phyloP scores from a whole-genome alignment of 495 filamentous ascomycete species.

The Endocarpon pusillum region DNA sequence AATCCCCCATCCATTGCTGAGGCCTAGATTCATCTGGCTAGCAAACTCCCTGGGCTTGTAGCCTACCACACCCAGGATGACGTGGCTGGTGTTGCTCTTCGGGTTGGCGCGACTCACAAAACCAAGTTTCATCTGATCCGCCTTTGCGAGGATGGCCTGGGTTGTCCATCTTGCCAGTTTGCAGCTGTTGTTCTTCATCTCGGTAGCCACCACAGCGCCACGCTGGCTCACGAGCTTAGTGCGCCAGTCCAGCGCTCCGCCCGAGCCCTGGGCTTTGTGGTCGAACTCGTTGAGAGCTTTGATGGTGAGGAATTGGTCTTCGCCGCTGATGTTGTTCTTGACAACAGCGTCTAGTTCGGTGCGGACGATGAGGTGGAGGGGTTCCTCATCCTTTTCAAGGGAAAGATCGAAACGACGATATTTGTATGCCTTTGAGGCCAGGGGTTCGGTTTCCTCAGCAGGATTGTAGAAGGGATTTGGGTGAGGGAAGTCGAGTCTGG shows the following conservation, averaged over 20 bases:
- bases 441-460: slow-evolving; percentile 75
- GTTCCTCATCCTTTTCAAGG: slow-evolving; percentile 77
- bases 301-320: slow-evolving; percentile 77
- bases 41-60: slow-evolving; percentile 97
- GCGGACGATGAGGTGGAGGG: slow-evolving; percentile 77
- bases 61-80: slow-evolving; percentile 86
- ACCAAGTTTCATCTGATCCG: slow-evolving; percentile 95
- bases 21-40: slow-evolving; percentile 89
- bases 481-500: slow-evolving; percentile 65
- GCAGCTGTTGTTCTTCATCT: slow-evolving; percentile 99
- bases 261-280: slow-evolving; percentile 85
- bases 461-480: slow-evolving; percentile 97
- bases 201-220: slow-evolving; percentile 93
- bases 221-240: slow-evolving; percentile 81
- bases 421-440: slow-evolving; percentile 92
- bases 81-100: slow-evolving; percentile 73
- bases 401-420: slow-evolving; percentile 93
- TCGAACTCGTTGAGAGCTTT: slow-evolving; percentile 99
- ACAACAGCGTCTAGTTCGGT: slow-evolving; percentile 92
- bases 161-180: slow-evolving; percentile 95
- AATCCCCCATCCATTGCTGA: slow-evolving; percentile 97
- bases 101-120: slow-evolving; percentile 91
- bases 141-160: slow-evolving; percentile 86
- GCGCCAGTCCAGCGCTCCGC: slow-evolving; percentile 90
- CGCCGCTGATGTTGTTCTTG: slow-evolving; percentile 77